Evolutionary conservation across 2,329 filamentous ascomycete species (phyloP).

Genomic region (Fusarium sp.): DNA sequence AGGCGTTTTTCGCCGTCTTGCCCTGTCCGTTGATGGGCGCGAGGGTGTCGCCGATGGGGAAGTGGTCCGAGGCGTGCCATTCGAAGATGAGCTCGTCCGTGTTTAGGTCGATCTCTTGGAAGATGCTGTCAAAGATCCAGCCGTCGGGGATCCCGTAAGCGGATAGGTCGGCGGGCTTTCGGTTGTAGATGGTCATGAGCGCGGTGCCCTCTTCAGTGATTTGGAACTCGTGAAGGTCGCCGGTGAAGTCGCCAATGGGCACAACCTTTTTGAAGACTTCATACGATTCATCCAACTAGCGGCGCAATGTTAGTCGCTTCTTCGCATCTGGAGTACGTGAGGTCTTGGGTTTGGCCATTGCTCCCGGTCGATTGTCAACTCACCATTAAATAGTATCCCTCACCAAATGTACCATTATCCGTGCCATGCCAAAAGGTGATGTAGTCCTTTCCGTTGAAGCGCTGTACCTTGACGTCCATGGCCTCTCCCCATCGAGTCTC

Average conservation of each 20-base stretch:
- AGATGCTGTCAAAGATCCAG: conserved; percentile 49
- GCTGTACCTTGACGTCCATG: conserved; percentile 39
- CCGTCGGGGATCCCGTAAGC: conserved; percentile 35
- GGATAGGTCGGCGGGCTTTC: conserved; percentile 38
- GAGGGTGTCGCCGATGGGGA: conserved; percentile 31
- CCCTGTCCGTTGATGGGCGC: conserved; percentile 32
- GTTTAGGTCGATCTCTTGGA: conserved; percentile 61
- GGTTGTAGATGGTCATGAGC: conserved; percentile 52
- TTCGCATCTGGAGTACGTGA: too few species aligned
- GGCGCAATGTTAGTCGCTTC: not conserved
- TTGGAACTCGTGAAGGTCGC: conserved; percentile 52
- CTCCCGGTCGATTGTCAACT: not conserved
- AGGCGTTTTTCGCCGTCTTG: conserved; percentile 46
- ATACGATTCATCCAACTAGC: conserved; percentile 46
- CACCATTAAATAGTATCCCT: conserved; percentile 59
- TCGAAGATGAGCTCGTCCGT: conserved; percentile 61
- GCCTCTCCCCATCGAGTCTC: conserved; percentile 44
- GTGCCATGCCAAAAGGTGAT: conserved; percentile 50
- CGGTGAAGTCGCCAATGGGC: conserved; percentile 34
- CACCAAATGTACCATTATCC: conserved; percentile 57
- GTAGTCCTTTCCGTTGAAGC: conserved; percentile 25
- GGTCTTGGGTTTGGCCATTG: not conserved
- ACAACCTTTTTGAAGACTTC: conserved; percentile 41
- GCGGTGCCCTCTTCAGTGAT: conserved; percentile 54
- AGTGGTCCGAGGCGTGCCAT: conserved; percentile 51